Conservation (phyloP, 306 rosid genomes). For the Astragalus membranaceus region DNA sequence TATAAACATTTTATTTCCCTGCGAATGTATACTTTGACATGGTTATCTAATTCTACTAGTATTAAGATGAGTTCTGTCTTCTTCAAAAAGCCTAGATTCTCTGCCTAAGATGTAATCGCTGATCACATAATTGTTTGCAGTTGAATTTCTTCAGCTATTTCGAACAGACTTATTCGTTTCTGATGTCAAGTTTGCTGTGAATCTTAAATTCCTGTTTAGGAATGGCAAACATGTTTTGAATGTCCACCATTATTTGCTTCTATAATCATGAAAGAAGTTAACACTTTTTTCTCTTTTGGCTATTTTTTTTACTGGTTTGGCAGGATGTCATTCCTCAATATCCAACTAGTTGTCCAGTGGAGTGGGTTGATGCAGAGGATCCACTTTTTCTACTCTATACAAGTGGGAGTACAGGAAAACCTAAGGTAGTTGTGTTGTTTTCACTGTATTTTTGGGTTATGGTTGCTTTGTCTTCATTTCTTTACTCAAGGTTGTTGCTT, state of each 20-base stretch:
- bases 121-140: not conserved
- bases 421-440: slow-evolving; percentile 58
- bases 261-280: not conserved
- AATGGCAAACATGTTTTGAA: slow-evolving; percentile 3
- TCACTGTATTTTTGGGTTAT: not conserved
- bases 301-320: slow-evolving; percentile 21
- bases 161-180: not conserved
- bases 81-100: not conserved
- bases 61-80: slow-evolving; percentile 10
- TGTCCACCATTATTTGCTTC: slow-evolving; percentile 15
- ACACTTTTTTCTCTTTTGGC: not conserved
- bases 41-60: not conserved
- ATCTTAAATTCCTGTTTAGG: slow-evolving; percentile 5
- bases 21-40: not conserved
- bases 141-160: slow-evolving; percentile 1
- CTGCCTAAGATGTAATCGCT: not conserved
- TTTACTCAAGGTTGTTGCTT: not conserved
- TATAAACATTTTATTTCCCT: not conserved
- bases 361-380: slow-evolving; percentile 98
- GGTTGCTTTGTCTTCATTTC: slow-evolving; percentile 15
- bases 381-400: slow-evolving; percentile 96
- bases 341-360: slow-evolving; percentile 82
- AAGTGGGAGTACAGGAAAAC: slow-evolving; percentile 98
- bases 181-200: not conserved
- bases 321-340: slow-evolving; percentile 73